Evolutionary conservation across 2,329 filamentous ascomycete species (phyloP).

Genomic region (Penicillium sp.): DNA sequence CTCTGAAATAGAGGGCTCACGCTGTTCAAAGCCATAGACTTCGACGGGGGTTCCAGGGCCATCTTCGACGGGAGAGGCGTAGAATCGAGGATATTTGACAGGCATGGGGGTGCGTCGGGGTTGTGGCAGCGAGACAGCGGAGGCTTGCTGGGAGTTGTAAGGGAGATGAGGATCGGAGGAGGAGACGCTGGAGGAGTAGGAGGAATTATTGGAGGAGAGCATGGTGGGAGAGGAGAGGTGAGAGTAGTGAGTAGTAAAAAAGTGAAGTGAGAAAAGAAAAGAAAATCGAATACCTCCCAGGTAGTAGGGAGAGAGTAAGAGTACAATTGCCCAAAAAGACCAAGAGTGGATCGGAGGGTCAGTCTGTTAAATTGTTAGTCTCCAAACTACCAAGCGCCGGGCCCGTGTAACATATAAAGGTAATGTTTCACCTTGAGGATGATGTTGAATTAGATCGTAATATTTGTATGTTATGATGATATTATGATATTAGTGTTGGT

Average conservation of each 20-base stretch:
- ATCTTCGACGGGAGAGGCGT: conserved; percentile 37
- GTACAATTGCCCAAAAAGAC: conserved; percentile 25
- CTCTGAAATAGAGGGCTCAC: conserved; percentile 36
- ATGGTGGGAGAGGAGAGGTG: conserved; percentile 17
- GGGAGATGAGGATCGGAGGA: conserved; percentile 34
- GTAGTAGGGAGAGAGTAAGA: not conserved
- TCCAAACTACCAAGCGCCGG: conserved; percentile 19
- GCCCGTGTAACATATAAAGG: conserved; percentile 31
- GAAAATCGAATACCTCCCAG: too few relatives aligned
- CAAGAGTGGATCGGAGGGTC: conserved; percentile 24
- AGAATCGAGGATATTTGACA: conserved; percentile 38
- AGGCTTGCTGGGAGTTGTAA: conserved; percentile 30
- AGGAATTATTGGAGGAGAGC: conserved; percentile 33
- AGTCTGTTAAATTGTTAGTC: conserved; percentile 27
- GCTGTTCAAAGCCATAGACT: conserved; percentile 39
- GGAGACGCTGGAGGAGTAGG: conserved; percentile 32
- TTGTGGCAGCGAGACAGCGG: conserved; percentile 24
- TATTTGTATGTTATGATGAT: not conserved
- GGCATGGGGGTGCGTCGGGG: conserved; percentile 21
- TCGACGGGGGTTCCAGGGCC: conserved; percentile 36
- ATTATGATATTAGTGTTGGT: too few relatives aligned
- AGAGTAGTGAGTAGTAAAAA: not conserved
- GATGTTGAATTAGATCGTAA: conserved; percentile 18
- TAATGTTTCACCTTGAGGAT: too few relatives aligned
- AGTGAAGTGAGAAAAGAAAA: not conserved